Base-by-base conservation (phyloP, 805 yeast species). In the Yamadazyma takamatsuzukensis region DNA sequence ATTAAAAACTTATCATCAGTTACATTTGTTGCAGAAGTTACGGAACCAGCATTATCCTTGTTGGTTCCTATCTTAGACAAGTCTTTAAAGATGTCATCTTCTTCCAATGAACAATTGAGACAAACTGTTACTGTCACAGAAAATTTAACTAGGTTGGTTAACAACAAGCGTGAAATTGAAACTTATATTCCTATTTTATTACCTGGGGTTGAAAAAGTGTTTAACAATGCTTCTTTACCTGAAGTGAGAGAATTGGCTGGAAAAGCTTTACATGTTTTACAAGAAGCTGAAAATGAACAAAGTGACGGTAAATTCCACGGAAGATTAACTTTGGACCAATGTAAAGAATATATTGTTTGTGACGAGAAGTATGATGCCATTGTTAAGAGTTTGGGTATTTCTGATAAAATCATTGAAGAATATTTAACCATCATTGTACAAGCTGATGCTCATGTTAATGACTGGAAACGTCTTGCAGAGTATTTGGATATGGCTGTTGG, bases 11-110 rank as follows among this genome's bases (percentile, higher is more conserved):
- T 90, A 43, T 83, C 96, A 2, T 83, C 94, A 25, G 97, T 90
- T 34, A 93, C 98, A 0, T 90, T 90, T 59, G 97, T 90, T 30
- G 96, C 98, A 29, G 98, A 93, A 67, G 98, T 90, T 43, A 93
- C 97, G 11, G 97, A 89, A 66, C 94, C 97, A 4, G 94, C 95
- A 4, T 70, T 90, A 48, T 76, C 97, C 6, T 64, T 90, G 36
- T 70, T 90, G 52, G 97, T 86, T 28, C 98, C 98, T 29, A 89
- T 89, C 45, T 74, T 90, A 51, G 88, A 79, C 55, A 86, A 89
- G 57, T 90, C 97, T 2, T 71, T 90, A 52, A 83, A 82, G 51
- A 77, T 83, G 68, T 76, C 90, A 24, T 81, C 95, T 1, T 82
- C 94, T 4, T 83, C 97, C 13, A 96, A 93, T 65, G 97, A 90